Base-by-base conservation (phyloP, 2,329 filamentous ascomycete genomes). In the Alternaria arbusti region DNA sequence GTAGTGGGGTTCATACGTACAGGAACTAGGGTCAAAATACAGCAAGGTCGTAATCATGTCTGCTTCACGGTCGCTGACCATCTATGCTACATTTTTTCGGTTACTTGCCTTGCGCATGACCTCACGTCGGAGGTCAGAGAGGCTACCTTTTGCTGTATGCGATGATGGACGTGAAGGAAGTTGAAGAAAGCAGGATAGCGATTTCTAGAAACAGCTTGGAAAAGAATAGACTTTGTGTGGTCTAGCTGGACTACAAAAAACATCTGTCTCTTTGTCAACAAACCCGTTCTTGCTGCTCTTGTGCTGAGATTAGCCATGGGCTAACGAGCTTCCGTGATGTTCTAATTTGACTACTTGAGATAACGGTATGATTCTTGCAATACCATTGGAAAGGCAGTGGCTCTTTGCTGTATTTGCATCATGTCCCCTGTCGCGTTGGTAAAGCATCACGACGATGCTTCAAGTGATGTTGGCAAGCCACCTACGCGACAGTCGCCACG, bases 111-210 rank as follows among this genome's bases (percentile, higher is more conserved):
- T 11, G 9, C 36, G 36, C 36, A 40, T 40, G 0, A 6, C 1
- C 0, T 17, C 36, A 40, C 5, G 36, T 17, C 0, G 1, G 36
- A 1, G 36, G n/a, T 1, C 1, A 1, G n/a, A 40, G 36, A 40
- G 15, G 36, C 36, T 40, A 17, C 36, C 0, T 40, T 1, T 40
- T 40, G 15, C 36, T 17, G 36, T 40, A 1, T 40, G 36, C 36
- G 36, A 40, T 2, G 32, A 40, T 1, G n/a, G 36, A n/a, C 36
- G 17, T 17, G 0, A 1, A 40, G 15, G 36, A 40, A 40, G 15
- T 40, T 40, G 36, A 40, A 40, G 36, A 40, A 17, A 1, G 0
- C n/a, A 40, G 9, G 0, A 40, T 40, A 40, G n/a, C 8, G 1
- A 17, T 40, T 40, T 40, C 32, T 4, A n/a, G 12, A 32, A 32